These are phyloP conservation scores for Trichomonascaceae sp. DNA, from an alignment of 1,139 yeast genomes.

Conservation along the genomic window DNA sequence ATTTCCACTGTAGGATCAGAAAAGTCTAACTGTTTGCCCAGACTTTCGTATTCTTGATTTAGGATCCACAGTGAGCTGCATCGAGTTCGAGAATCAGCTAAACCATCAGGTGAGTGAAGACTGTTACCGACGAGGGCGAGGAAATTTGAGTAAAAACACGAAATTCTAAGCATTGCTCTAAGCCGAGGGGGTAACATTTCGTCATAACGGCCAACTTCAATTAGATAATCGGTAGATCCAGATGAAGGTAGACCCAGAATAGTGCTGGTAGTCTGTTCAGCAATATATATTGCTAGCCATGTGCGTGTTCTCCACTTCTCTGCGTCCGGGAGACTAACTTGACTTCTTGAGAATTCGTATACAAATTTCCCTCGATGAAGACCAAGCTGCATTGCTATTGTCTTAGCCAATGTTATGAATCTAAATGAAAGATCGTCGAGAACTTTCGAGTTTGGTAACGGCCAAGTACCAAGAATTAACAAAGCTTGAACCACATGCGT, in stretches of 20 bases:
- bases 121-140: conserved; percentile 85
- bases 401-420: conserved; percentile 80
- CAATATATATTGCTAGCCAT: conserved; percentile 83
- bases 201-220: conserved; percentile 74
- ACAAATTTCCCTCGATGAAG: conserved; percentile 89
- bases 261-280: conserved; percentile 90
- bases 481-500: conserved; percentile 91
- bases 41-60: conserved; percentile 70
- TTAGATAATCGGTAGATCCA: conserved; percentile 72
- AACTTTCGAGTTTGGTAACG: conserved; percentile 86
- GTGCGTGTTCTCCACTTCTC: conserved; percentile 93
- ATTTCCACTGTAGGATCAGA: conserved; percentile 61
- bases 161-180: conserved; percentile 63
- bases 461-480: conserved; percentile 81
- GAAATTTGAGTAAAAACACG: conserved; percentile 79
- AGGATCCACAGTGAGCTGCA: conserved; percentile 71
- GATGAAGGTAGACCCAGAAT: conserved; percentile 84
- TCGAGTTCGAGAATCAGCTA: conserved; percentile 76
- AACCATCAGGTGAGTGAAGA: conserved; percentile 84
- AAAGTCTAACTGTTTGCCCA: conserved; percentile 56
- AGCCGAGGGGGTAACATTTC: conserved; percentile 60
- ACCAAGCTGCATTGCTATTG: conserved; percentile 82
- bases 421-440: conserved; percentile 88
- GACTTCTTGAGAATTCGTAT: conserved; percentile 85
- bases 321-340: conserved; percentile 81